Conservation (phyloP, 495 filamentous ascomycete species). For the Penicillium mononematosum region DNA sequence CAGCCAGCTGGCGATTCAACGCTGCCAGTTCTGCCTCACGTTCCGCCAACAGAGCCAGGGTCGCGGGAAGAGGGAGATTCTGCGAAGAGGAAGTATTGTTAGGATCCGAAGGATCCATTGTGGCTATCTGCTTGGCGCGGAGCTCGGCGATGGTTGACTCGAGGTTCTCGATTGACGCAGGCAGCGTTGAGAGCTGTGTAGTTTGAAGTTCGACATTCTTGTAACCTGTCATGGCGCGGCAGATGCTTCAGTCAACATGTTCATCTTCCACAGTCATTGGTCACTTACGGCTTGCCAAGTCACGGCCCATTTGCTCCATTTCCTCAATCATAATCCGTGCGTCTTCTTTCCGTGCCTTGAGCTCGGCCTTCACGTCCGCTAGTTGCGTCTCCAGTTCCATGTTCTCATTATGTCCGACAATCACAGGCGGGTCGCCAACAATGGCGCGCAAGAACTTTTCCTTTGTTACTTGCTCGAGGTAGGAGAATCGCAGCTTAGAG, state of each 20-base stretch:
- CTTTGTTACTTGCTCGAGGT: constrained; percentile 78
- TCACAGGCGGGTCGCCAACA: constrained; percentile 81
- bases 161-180: constrained; percentile 60
- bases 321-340: constrained; percentile 69
- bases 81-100: constrained; percentile 33
- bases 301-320: constrained; percentile 65
- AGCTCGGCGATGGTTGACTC: constrained; percentile 58
- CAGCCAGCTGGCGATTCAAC: constrained; percentile 66
- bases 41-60: constrained; percentile 46
- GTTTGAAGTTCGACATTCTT: constrained; percentile 64
- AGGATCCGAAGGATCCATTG: constrained; percentile 34
- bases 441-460: constrained; percentile 93
- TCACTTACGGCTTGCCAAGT: constrained; percentile 51
- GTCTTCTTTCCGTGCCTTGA: constrained; percentile 76
- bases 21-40: constrained; percentile 60
- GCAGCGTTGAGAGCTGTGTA: constrained; percentile 57
- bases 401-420: constrained; percentile 81
- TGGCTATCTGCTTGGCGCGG: constrained; percentile 44
- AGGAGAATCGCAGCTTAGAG: constrained; percentile 93
- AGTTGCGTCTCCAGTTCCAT: constrained; percentile 72
- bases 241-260: not conserved
- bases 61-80: constrained; percentile 43
- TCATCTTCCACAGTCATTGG: not conserved
- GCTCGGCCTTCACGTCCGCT: constrained; percentile 65
- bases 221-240: constrained; percentile 45